Base-by-base conservation (phyloP, 371 early-diverging fungal genomes). In the Mucor circinelloides region DNA sequence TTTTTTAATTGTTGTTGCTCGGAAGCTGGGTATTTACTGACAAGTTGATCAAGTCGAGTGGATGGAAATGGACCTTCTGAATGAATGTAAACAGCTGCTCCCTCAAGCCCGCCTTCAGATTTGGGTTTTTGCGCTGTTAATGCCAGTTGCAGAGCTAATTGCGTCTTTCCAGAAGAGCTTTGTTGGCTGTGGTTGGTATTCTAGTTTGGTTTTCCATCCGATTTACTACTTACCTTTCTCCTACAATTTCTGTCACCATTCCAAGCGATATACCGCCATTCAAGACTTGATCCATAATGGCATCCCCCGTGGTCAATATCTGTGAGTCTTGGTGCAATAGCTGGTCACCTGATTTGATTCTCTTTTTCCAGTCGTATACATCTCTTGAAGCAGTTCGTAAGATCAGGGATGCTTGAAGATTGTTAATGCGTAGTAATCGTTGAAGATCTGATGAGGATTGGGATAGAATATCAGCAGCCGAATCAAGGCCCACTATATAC, bases 81-180 rank as follows among this genome's bases (percentile, higher is more conserved):
- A 52, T 88, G 76, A 25, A 91, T 73, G 78, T 87, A 92, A 2
- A 87, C 84, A 0, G 80, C 88, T 54, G 73, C 85, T 80, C 89
- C 90, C 44, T 78, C 82, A 1, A 91, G 75, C 1, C 91, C 91
- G 3, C 93, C 91, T 21, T 72, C 62, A 5, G 73, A 54, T 30
- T 36, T 59, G 6, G 90, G 89, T 23, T 89, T 75, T 66, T 92
- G 91, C 0, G 79, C 90, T 15, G 85, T 80, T 15, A 90, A 67
- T 36, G 90, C 84, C n/a, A 94, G 74, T 71, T 95, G 95, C 56
- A 95, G 71, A n/a, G 90, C 90, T 17, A 95, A 73, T 68, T 93
- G 92, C 2, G 94, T 91, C 67, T 95, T 95, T 17, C 94, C 95
- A 8, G 89, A 78, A 25, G 87, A 90, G 58, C 92, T 91, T 55